phyloP scores from a whole-genome alignment of 345 rosid genomes.

The Lepidium africanum region DNA sequence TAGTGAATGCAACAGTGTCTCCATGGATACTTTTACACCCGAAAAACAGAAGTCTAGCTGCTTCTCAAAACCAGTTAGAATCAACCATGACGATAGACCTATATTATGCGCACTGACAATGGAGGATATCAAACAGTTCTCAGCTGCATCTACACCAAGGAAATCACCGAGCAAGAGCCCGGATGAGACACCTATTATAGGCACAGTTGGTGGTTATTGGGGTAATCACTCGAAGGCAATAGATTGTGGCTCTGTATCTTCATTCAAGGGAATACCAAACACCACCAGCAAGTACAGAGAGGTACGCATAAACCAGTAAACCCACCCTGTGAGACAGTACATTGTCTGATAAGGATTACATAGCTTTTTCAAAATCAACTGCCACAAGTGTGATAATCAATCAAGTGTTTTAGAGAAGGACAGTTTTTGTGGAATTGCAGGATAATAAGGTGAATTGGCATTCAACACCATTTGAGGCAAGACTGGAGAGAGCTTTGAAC shows the following conservation, averaged over 20 bases:
- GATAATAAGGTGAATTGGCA: constrained; percentile 88
- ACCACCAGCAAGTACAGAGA: constrained; percentile 90
- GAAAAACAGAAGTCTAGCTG: constrained; percentile 37
- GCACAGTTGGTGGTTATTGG: constrained; percentile 87
- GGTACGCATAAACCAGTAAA: constrained; percentile 38
- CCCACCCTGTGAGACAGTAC: background rate
- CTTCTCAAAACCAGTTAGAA: constrained; percentile 37
- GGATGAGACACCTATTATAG: constrained; percentile 75
- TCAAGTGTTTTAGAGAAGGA: constrained; percentile 33
- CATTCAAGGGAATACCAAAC: constrained; percentile 86
- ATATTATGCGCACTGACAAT: constrained; percentile 78
- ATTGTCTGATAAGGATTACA: background rate
- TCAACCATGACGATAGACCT: constrained; percentile 75
- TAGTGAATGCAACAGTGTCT: constrained; percentile 32
- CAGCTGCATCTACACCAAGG: constrained; percentile 63
- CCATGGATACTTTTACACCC: constrained; percentile 22
- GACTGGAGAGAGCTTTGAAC: constrained; percentile 90
- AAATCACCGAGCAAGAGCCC: constrained; percentile 79
- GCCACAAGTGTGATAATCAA: background rate
- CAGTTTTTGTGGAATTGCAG: constrained; percentile 45
- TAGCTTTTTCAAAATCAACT: background rate
- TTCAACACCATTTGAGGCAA: constrained; percentile 84
- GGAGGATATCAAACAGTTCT: constrained; percentile 75
- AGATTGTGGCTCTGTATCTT: constrained; percentile 39
- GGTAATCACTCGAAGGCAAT: constrained; percentile 31